phyloP scores from a whole-genome alignment of 2,329 filamentous ascomycete species.

The Zopfia rhizophila region DNA sequence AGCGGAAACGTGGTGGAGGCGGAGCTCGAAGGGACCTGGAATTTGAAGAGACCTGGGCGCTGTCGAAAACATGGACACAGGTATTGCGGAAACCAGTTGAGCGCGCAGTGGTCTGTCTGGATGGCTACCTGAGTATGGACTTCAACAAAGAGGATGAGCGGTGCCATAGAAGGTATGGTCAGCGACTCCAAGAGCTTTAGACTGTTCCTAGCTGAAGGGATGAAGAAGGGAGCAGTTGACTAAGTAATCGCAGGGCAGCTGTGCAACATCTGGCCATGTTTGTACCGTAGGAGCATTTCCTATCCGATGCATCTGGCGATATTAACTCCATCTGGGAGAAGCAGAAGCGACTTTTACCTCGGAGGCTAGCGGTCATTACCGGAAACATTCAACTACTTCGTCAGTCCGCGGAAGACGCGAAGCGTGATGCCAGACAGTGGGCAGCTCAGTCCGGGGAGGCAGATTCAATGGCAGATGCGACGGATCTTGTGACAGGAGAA shows the following conservation, averaged over 20 bases:
- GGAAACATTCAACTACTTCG: slow-evolving; percentile 5
- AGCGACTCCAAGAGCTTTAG: too few relatives aligned
- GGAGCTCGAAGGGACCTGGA: too few relatives aligned
- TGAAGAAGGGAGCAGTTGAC: too few relatives aligned
- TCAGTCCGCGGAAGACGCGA: slow-evolving; percentile 4
- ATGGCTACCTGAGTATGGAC: slow-evolving; percentile 6
- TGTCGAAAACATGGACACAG: slow-evolving; percentile 5
- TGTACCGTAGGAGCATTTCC: not conserved
- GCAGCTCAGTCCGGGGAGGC: slow-evolving; percentile 2
- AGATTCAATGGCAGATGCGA: slow-evolving; percentile 1
- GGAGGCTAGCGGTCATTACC: not conserved
- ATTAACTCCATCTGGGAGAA: slow-evolving; percentile 4
- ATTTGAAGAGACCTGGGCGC: slow-evolving; percentile 1
- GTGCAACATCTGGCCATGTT: slow-evolving; percentile 10
- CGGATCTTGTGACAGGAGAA: too few relatives aligned
- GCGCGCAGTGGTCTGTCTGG: not conserved
- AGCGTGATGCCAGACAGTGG: slow-evolving; percentile 6
- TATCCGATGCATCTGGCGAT: slow-evolving; percentile 2
- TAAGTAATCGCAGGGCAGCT: slow-evolving; percentile 5
- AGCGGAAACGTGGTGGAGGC: too few relatives aligned
- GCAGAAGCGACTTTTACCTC: not conserved
- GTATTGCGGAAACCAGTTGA: slow-evolving; percentile 4
- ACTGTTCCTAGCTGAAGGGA: too few relatives aligned
- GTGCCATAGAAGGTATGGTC: slow-evolving; percentile 4
- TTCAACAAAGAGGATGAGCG: slow-evolving; percentile 1